Evolutionary conservation across 2,329 filamentous ascomycete genomes (phyloP).

Genomic region (Ampelomyces quisqualis): DNA sequence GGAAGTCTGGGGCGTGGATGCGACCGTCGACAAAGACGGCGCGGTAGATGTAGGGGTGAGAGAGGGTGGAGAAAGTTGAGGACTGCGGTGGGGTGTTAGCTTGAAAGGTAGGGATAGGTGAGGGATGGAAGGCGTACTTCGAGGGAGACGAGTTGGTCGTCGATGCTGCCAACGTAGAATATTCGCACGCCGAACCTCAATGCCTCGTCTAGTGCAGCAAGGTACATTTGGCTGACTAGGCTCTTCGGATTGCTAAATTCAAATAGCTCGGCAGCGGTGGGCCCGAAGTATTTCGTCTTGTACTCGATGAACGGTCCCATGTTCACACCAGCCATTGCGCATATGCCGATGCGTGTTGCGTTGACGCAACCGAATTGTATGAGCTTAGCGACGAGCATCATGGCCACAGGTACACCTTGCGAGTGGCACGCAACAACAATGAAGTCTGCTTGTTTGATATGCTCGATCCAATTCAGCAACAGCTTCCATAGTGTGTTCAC

Average conservation of each 20-base stretch:
- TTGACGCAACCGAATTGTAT: slow-evolving; percentile 86
- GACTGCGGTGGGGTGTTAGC: slow-evolving; percentile 66
- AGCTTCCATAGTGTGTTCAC: slow-evolving; percentile 94
- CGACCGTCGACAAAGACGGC: slow-evolving; percentile 95
- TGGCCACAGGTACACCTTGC: slow-evolving; percentile 88
- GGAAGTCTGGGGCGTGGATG: slow-evolving; percentile 88
- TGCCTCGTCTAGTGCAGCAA: slow-evolving; percentile 70
- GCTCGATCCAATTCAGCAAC: slow-evolving; percentile 90
- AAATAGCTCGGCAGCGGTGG: slow-evolving; percentile 90
- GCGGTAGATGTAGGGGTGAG: slow-evolving; percentile 90
- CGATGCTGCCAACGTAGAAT: slow-evolving; percentile 89
- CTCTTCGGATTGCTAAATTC: slow-evolving; percentile 85
- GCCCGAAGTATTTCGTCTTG: slow-evolving; percentile 84
- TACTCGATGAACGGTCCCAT: slow-evolving; percentile 91
- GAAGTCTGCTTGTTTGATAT: slow-evolving; percentile 83
- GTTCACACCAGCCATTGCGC: slow-evolving; percentile 87
- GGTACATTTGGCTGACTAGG: slow-evolving; percentile 78
- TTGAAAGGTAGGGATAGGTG: neutral
- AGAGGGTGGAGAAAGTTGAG: slow-evolving; percentile 79
- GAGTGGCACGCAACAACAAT: slow-evolving; percentile 92
- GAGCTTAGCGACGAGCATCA: slow-evolving; percentile 90
- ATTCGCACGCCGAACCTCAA: slow-evolving; percentile 79
- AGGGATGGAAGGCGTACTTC: slow-evolving; percentile 58
- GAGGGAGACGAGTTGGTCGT: slow-evolving; percentile 92
- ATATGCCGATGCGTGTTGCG: slow-evolving; percentile 73